Percentiles rank a stretch among this genome's conserved stretches.
phyloP scores from a whole-genome alignment of 2,329 filamentous ascomycete genomes.

The Bipolaris zeicola region DNA sequence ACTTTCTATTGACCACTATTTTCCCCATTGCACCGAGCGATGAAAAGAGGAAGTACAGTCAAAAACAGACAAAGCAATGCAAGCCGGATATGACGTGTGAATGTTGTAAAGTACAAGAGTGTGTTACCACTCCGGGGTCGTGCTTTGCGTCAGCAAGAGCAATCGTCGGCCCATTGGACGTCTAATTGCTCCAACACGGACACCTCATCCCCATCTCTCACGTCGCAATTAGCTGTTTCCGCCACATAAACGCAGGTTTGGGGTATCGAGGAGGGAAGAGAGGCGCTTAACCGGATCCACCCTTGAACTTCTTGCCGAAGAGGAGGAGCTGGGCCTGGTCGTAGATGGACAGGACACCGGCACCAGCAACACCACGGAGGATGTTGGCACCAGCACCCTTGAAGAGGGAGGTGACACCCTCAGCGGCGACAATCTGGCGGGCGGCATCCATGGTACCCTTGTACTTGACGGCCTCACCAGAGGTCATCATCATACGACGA shows the following conservation, averaged over 20 bases:
- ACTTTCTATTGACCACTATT: slow-evolving; percentile 48
- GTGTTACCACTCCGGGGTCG: slow-evolving; percentile 45
- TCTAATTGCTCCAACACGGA: slow-evolving; percentile 46
- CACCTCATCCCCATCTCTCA: slow-evolving; percentile 35
- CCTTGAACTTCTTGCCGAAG: slow-evolving; percentile 99
- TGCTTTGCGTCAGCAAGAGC: slow-evolving; percentile 51
- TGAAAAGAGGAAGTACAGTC: slow-evolving; percentile 42
- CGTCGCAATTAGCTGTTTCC: slow-evolving; percentile 43
- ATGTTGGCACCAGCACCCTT: slow-evolving; percentile 99
- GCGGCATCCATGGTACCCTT: slow-evolving; percentile 93
- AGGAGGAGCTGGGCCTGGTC: slow-evolving; percentile 98
- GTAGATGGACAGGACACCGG: slow-evolving; percentile 99
- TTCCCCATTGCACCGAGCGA: slow-evolving; percentile 46
- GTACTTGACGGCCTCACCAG: slow-evolving; percentile 98
- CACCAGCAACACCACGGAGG: slow-evolving; percentile 99
- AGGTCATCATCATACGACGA: slow-evolving; percentile 99
- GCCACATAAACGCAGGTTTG: slow-evolving; percentile 43
- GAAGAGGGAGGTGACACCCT: slow-evolving; percentile 99
- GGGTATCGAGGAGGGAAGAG: slow-evolving; percentile 43
- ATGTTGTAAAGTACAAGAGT: slow-evolving; percentile 52
- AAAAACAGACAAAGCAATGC: slow-evolving; percentile 47
- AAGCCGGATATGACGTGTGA: slow-evolving; percentile 48
- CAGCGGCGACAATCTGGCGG: slow-evolving; percentile 91
- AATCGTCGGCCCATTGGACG: slow-evolving; percentile 50
- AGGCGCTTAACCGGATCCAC: slow-evolving; percentile 53